These are phyloP conservation scores for Malus hybrid DNA, from an alignment of 331 rosid genomes.

Conservation along the genomic window DNA sequence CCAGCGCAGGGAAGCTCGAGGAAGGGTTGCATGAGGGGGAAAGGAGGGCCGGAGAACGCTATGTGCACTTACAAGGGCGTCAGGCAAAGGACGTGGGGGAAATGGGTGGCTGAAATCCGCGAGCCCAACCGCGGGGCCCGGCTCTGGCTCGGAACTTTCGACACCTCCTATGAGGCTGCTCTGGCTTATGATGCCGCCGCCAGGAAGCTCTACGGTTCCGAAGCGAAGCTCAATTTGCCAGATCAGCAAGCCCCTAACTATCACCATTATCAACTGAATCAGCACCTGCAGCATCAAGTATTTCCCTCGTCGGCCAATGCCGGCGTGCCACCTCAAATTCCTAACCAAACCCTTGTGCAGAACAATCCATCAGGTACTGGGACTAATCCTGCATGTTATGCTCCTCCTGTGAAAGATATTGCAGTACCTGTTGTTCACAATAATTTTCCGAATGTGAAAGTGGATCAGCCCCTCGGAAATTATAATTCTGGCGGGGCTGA, in stretches of 20 bases:
- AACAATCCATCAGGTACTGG: not conserved
- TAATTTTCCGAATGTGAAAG: not conserved
- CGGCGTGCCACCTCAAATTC: not conserved
- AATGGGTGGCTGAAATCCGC: conserved; percentile 33
- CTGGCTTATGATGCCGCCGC: conserved; percentile 80
- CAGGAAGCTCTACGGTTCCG: conserved; percentile 64
- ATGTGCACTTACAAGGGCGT: conserved; percentile 85
- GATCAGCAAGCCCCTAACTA: conserved; percentile 7
- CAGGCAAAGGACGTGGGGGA: conserved; percentile 95
- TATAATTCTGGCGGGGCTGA: not conserved
- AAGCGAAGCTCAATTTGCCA: conserved; percentile 78
- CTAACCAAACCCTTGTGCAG: not conserved
- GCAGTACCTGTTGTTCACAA: not conserved
- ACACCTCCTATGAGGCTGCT: conserved; percentile 52
- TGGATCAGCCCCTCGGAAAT: not conserved
- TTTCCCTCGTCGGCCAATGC: not conserved
- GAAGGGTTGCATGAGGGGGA: conserved; percentile 94
- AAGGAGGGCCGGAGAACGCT: conserved; percentile 90
- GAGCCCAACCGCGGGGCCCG: too few species aligned
- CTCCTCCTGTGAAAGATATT: not conserved
- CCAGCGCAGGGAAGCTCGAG: conserved; percentile 68
- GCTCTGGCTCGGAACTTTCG: too few species aligned
- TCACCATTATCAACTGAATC: not conserved
- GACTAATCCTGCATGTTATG: not conserved
- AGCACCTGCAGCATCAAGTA: not conserved